phyloP scores from a whole-genome alignment of 352 stramenopile genomes.

The Pythium biforme region DNA sequence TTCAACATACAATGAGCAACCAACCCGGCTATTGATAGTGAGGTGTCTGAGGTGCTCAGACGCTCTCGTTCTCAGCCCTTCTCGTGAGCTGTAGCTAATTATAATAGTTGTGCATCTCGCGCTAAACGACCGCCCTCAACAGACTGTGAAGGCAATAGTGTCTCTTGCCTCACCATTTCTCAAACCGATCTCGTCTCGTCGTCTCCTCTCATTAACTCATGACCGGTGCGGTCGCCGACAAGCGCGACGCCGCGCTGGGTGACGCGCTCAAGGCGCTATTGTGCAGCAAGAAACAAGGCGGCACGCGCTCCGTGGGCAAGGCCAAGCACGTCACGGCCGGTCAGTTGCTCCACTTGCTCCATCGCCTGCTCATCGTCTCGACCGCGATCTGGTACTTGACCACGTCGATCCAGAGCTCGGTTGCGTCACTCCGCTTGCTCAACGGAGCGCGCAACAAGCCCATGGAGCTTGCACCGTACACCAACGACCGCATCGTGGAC shows the following conservation, averaged over 20 bases:
- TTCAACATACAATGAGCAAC: too few species aligned
- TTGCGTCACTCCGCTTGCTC: neutral
- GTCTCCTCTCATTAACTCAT: neutral
- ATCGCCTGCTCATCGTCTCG: neutral
- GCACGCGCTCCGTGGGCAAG: neutral
- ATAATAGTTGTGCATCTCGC: too few species aligned
- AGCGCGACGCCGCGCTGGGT: neutral
- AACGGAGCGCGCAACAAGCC: neutral
- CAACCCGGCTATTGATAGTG: too few species aligned
- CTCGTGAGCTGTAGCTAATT: too few species aligned
- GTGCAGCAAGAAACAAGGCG: neutral
- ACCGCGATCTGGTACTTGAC: constrained; percentile 4
- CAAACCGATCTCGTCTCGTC: neutral
- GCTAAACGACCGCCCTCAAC: too few species aligned
- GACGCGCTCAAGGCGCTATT: neutral
- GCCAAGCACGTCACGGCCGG: neutral
- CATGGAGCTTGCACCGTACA: neutral
- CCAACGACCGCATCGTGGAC: neutral
- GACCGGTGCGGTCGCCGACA: neutral
- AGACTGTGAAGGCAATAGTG: too few species aligned
- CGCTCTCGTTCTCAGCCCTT: too few species aligned
- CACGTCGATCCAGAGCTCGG: neutral
- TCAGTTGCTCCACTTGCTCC: constrained; percentile 1
- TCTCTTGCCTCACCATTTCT: too few species aligned
- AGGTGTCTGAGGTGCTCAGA: too few species aligned